Percentiles rank a stretch among this genome's conserved stretches.
Conservation (phyloP, 23 red algal genomes). For the Agarophyton chilense region DNA sequence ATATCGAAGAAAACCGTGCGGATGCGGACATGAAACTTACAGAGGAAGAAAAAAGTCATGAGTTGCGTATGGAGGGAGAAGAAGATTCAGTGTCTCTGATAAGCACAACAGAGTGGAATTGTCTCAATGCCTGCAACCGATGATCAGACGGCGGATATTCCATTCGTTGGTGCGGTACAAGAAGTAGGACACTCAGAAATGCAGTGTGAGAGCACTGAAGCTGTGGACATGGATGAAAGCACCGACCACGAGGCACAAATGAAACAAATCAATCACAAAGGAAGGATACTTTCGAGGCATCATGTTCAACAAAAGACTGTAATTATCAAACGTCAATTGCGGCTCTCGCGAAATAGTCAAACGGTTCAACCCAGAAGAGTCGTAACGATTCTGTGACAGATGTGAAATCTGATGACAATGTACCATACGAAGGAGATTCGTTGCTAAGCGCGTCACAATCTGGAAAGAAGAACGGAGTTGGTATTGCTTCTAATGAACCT, state of each 20-base stretch:
- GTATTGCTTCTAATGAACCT: neutral
- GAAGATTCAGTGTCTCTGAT: neutral
- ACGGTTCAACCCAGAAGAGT: neutral
- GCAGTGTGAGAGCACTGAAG: neutral
- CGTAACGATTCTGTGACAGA: too few species aligned
- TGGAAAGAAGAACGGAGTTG: neutral
- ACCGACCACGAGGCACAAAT: neutral
- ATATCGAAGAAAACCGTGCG: neutral
- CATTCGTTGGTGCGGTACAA: neutral
- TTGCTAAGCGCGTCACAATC: neutral
- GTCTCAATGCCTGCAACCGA: neutral
- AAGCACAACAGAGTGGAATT: neutral
- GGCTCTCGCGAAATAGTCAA: neutral
- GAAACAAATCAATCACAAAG: neutral
- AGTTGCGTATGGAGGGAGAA: neutral
- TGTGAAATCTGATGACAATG: neutral
- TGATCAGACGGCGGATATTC: neutral
- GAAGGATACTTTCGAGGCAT: neutral
- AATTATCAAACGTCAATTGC: neutral
- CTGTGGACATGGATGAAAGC: neutral
- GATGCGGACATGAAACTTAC: conserved; percentile 7
- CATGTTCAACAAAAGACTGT: neutral
- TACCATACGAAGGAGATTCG: neutral
- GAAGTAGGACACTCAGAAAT: neutral
- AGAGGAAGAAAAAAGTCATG: conserved; percentile 10